These are phyloP conservation scores for Penicillium pulvis DNA, from an alignment of 495 filamentous ascomycete genomes.

Conservation along the genomic window DNA sequence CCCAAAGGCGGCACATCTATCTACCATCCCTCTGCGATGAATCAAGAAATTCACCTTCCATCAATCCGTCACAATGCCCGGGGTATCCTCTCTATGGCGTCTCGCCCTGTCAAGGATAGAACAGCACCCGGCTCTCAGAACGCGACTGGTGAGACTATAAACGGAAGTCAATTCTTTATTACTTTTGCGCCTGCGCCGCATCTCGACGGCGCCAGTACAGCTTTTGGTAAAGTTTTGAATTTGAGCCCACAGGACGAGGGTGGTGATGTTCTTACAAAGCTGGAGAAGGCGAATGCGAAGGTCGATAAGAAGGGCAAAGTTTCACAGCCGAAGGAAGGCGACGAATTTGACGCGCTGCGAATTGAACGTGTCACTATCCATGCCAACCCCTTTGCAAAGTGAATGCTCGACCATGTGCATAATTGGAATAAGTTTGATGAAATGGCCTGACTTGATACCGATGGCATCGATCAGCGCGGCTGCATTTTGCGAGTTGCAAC, in stretches of 20 bases:
- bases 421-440: not conserved
- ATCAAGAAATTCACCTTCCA: conserved; percentile 86
- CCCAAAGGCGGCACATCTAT: conserved; percentile 85
- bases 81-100: conserved; percentile 92
- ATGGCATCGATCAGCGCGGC: not conserved
- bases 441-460: not conserved
- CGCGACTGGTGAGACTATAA: conserved; percentile 66
- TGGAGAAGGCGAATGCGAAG: conserved; percentile 76
- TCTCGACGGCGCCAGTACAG: conserved; percentile 90
- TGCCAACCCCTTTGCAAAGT: conserved; percentile 87
- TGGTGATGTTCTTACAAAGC: conserved; percentile 50
- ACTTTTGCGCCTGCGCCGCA: conserved; percentile 83
- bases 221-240: conserved; percentile 81
- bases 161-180: conserved; percentile 95
- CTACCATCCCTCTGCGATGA: conserved; percentile 73
- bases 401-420: conserved; percentile 26
- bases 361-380: conserved; percentile 84
- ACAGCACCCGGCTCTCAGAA: conserved; percentile 47
- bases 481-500: not conserved
- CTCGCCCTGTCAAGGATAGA: conserved; percentile 64
- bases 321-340: conserved; percentile 52
- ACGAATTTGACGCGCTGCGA: conserved; percentile 54
- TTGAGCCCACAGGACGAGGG: conserved; percentile 46
- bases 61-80: conserved; percentile 82
- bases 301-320: conserved; percentile 93